phyloP scores from a whole-genome alignment of 2,329 filamentous ascomycete genomes.

The Teratosphaeria zuluensis region DNA sequence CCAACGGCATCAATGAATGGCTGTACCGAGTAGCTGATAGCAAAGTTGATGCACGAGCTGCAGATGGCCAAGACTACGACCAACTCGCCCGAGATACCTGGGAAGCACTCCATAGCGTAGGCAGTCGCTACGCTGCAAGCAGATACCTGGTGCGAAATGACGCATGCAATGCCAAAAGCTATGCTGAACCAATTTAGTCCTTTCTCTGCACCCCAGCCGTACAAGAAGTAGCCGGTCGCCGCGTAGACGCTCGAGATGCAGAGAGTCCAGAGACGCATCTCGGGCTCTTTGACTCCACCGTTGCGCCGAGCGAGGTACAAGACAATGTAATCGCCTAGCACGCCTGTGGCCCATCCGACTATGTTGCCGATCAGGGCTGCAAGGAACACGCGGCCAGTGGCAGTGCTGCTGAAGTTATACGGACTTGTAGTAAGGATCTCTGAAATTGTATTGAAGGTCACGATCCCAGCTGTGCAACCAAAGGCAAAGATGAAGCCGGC shows the following conservation, averaged over 20 bases:
- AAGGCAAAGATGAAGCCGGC: neutral
- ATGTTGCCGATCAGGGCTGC: conserved; percentile 28
- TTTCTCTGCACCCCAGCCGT: neutral
- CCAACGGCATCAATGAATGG: neutral
- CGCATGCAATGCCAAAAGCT: neutral
- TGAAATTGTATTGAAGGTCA: neutral
- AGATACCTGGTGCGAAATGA: neutral
- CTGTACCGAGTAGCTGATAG: neutral
- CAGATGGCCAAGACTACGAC: neutral
- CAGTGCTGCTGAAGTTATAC: conserved; percentile 29
- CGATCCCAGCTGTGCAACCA: neutral
- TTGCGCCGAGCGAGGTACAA: conserved; percentile 29
- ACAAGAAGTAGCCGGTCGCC: neutral
- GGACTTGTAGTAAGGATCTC: conserved; percentile 26
- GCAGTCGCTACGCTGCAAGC: neutral
- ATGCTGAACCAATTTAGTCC: neutral
- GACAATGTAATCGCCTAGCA: conserved; percentile 27
- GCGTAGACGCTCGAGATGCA: neutral
- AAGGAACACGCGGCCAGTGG: conserved; percentile 31
- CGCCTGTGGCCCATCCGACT: conserved; percentile 26
- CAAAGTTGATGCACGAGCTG: neutral
- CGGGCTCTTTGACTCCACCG: conserved; percentile 31
- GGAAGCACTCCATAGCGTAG: neutral
- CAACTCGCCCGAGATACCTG: neutral
- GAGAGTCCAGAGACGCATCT: conserved; percentile 33